Conservation (phyloP, 1,139 yeast genomes). For the Candida albicans region DNA sequence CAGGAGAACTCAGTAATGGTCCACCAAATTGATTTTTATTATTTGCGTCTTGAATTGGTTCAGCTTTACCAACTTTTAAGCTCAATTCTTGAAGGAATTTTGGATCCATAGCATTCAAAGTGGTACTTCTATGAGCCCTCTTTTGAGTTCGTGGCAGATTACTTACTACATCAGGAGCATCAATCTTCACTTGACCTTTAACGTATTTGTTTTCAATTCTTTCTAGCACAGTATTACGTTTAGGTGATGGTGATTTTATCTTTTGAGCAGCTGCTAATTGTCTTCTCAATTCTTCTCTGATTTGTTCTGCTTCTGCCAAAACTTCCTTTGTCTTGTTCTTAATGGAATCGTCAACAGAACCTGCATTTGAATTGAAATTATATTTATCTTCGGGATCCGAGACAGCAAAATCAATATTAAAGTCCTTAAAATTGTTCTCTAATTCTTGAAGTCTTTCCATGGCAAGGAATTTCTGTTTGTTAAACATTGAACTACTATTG, state of each 20-base stretch:
- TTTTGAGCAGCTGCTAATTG: constrained; percentile 29
- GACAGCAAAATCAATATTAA: constrained; percentile 53
- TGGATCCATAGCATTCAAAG: constrained; percentile 49
- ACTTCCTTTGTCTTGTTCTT: constrained; percentile 41
- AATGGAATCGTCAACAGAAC: constrained; percentile 35
- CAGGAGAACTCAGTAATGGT: background rate
- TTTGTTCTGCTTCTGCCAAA: constrained; percentile 46
- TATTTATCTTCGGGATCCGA: constrained; percentile 17
- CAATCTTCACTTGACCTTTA: constrained; percentile 40
- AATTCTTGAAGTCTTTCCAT: constrained; percentile 66
- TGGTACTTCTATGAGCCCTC: constrained; percentile 29
- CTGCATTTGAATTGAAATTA: constrained; percentile 14
- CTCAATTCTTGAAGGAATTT: constrained; percentile 58
- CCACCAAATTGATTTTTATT: background rate
- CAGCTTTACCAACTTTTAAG: constrained; percentile 46
- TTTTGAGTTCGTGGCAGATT: constrained; percentile 21
- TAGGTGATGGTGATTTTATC: constrained; percentile 10
- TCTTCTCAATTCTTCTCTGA: constrained; percentile 43
- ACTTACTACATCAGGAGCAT: constrained; percentile 12
- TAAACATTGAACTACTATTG: constrained; percentile 59
- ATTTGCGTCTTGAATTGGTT: constrained; percentile 26
- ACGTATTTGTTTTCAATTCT: constrained; percentile 51
- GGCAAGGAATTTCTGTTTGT: constrained; percentile 60
- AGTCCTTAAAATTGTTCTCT: constrained; percentile 58
- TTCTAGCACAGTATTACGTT: constrained; percentile 16